These are phyloP conservation scores for Candida sp. DNA, from an alignment of 1,139 yeast species.

Conservation along the genomic window DNA sequence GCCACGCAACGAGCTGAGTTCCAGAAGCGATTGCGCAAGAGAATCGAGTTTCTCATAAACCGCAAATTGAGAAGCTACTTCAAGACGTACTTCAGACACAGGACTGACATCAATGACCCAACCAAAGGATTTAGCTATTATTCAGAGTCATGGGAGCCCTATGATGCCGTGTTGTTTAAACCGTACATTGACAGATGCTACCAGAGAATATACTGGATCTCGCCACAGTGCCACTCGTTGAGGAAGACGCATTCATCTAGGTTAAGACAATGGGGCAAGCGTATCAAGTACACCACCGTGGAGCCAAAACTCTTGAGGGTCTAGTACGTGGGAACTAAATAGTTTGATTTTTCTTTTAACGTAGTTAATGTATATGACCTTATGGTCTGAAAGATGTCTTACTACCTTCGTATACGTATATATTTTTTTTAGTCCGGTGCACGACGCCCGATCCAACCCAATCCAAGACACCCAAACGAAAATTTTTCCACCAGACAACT, in stretches of 20 bases:
- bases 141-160: neutral
- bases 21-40: constrained; percentile 26
- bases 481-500: neutral
- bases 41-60: constrained; percentile 31
- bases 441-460: too few relatives aligned
- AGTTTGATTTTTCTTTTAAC: too few relatives aligned
- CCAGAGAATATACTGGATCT: constrained; percentile 39
- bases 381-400: too few relatives aligned
- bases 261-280: neutral
- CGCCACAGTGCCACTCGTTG: neutral
- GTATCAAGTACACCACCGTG: neutral
- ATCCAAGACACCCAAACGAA: too few relatives aligned
- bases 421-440: too few relatives aligned
- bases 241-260: neutral
- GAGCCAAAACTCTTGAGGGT: neutral
- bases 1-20: constrained; percentile 29
- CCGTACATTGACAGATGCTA: constrained; percentile 31
- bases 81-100: neutral
- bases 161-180: constrained; percentile 32
- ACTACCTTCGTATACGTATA: too few relatives aligned
- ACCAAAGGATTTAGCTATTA: neutral
- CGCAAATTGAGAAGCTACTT: constrained; percentile 27
- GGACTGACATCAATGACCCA: neutral
- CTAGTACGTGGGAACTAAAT: too few relatives aligned
- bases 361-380: too few relatives aligned